phyloP scores from a whole-genome alignment of 129 eudicot genomes.

The Chrysanthemum lavandulifolium region DNA sequence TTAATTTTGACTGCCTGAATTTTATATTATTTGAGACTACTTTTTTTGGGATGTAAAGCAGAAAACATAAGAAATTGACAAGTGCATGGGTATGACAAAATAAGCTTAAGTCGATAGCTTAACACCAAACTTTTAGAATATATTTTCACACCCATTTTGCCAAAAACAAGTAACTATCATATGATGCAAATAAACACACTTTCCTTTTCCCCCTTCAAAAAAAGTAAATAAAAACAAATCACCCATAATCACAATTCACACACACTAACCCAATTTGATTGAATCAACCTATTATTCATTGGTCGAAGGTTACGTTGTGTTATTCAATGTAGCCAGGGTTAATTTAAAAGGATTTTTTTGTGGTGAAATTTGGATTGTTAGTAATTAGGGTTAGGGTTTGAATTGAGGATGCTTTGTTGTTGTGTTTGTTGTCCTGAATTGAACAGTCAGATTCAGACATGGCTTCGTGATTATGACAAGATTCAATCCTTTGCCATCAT shows the following conservation, averaged over 20 bases:
- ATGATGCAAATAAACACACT: not conserved
- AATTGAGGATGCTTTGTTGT: conserved; percentile 40
- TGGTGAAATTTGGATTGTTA: no score
- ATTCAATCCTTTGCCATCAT: conserved; percentile 72
- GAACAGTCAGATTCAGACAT: conserved; percentile 49
- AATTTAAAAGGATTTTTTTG: no score
- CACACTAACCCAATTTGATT: not conserved
- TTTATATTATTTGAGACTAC: no score
- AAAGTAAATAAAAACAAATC: not conserved
- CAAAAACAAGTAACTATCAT: no score
- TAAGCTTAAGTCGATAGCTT: no score
- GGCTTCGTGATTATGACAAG: conserved; percentile 91
- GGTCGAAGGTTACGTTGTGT: not conserved
- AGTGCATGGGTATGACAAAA: no score
- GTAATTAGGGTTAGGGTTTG: no score
- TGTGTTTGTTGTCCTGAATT: conserved; percentile 41
- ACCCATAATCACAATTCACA: not conserved
- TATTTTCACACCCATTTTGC: no score
- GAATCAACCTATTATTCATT: not conserved
- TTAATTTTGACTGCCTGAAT: no score
- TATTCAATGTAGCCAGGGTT: conserved; percentile 33
- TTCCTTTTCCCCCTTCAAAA: not conserved
- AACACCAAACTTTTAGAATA: no score
- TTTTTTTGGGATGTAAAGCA: not conserved
- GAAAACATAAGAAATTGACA: not conserved